Evolutionary conservation across 345 rosid species (phyloP), one percentile per base, ranked within the genome.

Genomic region (Carallia brachiata): DNA sequence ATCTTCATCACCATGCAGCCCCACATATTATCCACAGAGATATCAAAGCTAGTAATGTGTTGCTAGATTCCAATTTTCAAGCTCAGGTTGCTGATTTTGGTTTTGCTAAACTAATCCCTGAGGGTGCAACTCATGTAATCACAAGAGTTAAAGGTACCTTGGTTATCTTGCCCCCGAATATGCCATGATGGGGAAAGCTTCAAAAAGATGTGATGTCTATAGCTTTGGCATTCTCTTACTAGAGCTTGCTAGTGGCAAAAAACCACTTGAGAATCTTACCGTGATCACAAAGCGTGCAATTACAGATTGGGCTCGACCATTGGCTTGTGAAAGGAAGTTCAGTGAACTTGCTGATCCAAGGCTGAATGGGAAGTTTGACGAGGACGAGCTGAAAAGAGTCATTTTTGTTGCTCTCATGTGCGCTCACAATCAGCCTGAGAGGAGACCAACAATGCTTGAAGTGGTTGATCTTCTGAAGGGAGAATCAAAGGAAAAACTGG

Each of bases 61-160:
- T 90, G 68, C 75, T 90, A 4, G 91, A 88, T 75, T 84, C 89
- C 23, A 77, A 88, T 74, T 88, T 90, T 81, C 80, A 81, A 68
- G 86, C 93, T n/a, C 89, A 82, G 78, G 96, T 90, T 68, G 91
- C 93, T 31, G 96, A 90, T 73, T 90, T 90, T 77, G 96, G 92
- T 10, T 90, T 88, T 67, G 96, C 93, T 6, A 90, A 81, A 80
- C 71, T 90, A 16, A 86, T 88, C 63, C 92, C 92, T 7, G 96
- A 90, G 12, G 93, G 92, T 9, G 92, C 89, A 39, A 86, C 96
- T 16, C 92, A 90, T 69, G 92, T 88, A 61, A 88, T 93, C 53
- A 90, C 96, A 58, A 87, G 84, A 79, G 92, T 88, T 23, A 90
- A 88, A 68, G 96, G 96, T 63, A 90, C 92, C 82, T 90, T 6